Evolutionary conservation across 2,329 filamentous ascomycete species (phyloP), one percentile per base, ranked within the genome.

Genomic region (Paradendryphiella salina): DNA sequence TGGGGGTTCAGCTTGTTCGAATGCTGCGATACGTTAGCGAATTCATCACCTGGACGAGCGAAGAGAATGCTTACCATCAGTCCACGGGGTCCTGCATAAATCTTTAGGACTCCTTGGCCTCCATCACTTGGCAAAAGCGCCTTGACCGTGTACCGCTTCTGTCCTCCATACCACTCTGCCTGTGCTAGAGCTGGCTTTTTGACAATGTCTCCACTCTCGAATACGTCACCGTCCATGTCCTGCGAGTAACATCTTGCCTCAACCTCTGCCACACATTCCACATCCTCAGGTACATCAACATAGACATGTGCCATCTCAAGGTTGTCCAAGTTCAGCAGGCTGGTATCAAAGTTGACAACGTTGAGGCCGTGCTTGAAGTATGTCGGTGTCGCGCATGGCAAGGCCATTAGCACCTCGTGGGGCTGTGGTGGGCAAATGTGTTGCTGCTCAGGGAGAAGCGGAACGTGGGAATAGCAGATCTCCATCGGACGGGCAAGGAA

Each of bases 1-100:
- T 99, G 93, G 6, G 94, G 92, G 47, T 96, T 96, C 70, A 96
- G 90, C 72, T 94, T 94, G 78, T 94, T 93, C 57, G 89, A 95
- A 75, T 97, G 94, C 75, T 77, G 28, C 6, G 9, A 10, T n/a
- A 9, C 7, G 51, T 72, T 53, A 69, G 66, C 43, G 15, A 9
- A 14, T 11, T 11, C 13, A 18, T 40, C 15, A 15, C 2, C 17
- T 20, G 29, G 5, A n/a, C 5, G 15, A 17, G 20, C 3, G 17
- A 29, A 7, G 13, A 15, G 39, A 4, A 20, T 14, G 61, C 73
- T 63, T 66, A 77, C 77, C 92, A 97, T 97, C 46, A 99, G 80
- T 0, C 95, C 95, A 56, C 92, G 85, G 73, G 92, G 94, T 53
- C 95, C 94, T 10, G 92, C 93, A 72, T 96, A 99, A 29, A 99